Evolutionary conservation across 768 basidiomycete genomes (phyloP).

Genomic region (Filobasidium wieringae): DNA sequence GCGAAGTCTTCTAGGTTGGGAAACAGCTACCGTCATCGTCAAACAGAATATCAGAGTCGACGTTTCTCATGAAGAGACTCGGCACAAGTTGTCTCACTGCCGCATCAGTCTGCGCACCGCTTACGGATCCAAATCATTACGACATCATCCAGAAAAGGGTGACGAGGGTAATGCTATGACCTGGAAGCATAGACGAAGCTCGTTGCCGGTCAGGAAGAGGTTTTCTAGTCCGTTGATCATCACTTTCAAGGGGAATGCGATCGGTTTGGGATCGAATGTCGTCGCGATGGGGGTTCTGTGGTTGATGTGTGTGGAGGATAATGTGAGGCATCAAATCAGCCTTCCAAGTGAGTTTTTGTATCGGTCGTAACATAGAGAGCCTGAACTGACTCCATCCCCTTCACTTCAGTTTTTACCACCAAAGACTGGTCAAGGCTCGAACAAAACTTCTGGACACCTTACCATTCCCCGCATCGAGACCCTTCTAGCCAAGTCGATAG

Average conservation of each 20-base stretch:
- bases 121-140: not conserved
- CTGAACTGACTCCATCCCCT: not conserved
- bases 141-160: not conserved
- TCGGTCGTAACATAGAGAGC: not conserved
- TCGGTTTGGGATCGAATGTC: not conserved
- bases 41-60: not conserved
- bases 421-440: conserved; percentile 4
- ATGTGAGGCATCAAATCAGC: not conserved
- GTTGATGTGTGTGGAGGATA: conserved; percentile 3
- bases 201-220: conserved; percentile 2
- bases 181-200: not conserved
- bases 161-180: not conserved
- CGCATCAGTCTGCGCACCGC: not conserved
- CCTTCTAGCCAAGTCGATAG: not conserved
- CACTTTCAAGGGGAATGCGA: not conserved
- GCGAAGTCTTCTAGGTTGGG: conserved; percentile 4
- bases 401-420: not conserved
- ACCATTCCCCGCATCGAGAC: not conserved
- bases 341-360: conserved; percentile 1
- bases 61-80: not conserved
- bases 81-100: not conserved
- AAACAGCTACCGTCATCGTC: conserved; percentile 3
- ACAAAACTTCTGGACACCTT: conserved; percentile 9
- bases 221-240: conserved; percentile 7
- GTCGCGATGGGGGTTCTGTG: conserved; percentile 5